Evolutionary conservation across 805 yeast genomes (phyloP).

Genomic region (Kluyveromyces siamensis): DNA sequence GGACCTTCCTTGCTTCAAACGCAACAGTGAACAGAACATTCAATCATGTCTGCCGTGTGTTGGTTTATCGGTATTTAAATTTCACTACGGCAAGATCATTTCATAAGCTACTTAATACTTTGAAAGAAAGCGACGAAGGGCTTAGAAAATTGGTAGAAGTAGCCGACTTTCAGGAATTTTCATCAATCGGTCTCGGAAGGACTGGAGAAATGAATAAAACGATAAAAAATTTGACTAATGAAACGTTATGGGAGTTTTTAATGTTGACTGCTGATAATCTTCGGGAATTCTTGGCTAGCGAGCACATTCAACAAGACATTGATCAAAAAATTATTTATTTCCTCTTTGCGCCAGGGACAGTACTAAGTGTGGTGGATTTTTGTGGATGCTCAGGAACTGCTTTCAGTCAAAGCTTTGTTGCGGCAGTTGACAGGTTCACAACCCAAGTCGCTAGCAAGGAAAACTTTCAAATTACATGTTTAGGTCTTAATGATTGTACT

Average conservation of each 20-base stretch:
- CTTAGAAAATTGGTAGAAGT: constrained; percentile 40
- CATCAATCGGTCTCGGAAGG: constrained; percentile 83
- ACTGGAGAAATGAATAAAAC: constrained; percentile 85
- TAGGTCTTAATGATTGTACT: constrained; percentile 85
- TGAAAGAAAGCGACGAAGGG: constrained; percentile 37
- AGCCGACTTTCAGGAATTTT: constrained; percentile 80
- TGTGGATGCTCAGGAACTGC: constrained; percentile 73
- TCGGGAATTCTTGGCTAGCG: constrained; percentile 73
- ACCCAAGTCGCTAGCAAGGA: constrained; percentile 21
- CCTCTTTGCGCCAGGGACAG: constrained; percentile 19
- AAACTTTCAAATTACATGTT: constrained; percentile 28
- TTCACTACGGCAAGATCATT: constrained; percentile 78
- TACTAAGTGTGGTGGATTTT: constrained; percentile 65
- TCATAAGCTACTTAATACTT: constrained; percentile 54
- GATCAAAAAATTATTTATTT: constrained; percentile 36
- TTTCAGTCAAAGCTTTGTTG: constrained; percentile 52
- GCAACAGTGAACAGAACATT: constrained; percentile 50
- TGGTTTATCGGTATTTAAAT: constrained; percentile 56
- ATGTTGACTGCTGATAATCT: constrained; percentile 51
- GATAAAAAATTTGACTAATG: constrained; percentile 79
- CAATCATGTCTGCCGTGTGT: constrained; percentile 46
- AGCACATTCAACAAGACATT: constrained; percentile 77
- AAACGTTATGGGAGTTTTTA: constrained; percentile 59
- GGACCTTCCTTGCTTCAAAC: constrained; percentile 42
- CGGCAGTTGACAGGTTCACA: constrained; percentile 18